Percentiles rank a stretch among this genome's conserved stretches.
phyloP scores from a whole-genome alignment of 352 stramenopile genomes.

The Peronospora destructor region DNA sequence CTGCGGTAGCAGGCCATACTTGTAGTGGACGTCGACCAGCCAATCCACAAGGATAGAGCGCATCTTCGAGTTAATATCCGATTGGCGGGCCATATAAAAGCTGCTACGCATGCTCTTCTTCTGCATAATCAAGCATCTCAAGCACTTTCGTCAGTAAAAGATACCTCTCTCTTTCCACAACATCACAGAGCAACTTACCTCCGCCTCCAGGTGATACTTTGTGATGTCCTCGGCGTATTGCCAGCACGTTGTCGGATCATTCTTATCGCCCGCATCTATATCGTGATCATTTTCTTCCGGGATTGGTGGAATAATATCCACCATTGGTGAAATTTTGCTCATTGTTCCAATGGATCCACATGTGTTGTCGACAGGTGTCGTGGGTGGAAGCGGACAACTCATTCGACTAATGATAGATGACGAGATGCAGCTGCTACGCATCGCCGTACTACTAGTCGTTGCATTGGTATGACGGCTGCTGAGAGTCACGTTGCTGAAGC shows the following conservation, averaged over 20 bases:
- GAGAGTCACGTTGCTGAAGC: slow-evolving; percentile 22
- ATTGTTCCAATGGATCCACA: slow-evolving; percentile 32
- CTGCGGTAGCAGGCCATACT: slow-evolving; percentile 73
- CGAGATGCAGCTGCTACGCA: slow-evolving; percentile 13
- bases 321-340: slow-evolving; percentile 25
- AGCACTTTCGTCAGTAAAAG: slow-evolving; percentile 1
- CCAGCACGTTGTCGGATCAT: slow-evolving; percentile 55
- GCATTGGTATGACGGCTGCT: slow-evolving; percentile 11
- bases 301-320: slow-evolving; percentile 15
- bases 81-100: slow-evolving; percentile 85
- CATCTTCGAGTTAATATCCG: slow-evolving; percentile 99
- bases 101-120: slow-evolving; percentile 54
- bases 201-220: slow-evolving; percentile 63
- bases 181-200: slow-evolving; percentile 28
- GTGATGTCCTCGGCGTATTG: slow-evolving; percentile 83
- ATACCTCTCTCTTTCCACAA: background rate
- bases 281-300: slow-evolving; percentile 39
- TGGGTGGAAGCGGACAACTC: slow-evolving; percentile 21
- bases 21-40: slow-evolving; percentile 91
- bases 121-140: slow-evolving; percentile 22
- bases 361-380: slow-evolving; percentile 27
- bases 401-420: slow-evolving; percentile 24
- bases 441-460: slow-evolving; percentile 4
- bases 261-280: slow-evolving; percentile 71
- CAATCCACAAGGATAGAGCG: slow-evolving; percentile 98